Base-by-base conservation (phyloP, 2,329 filamentous ascomycete genomes). In the Pochonia chlamydosporia region DNA sequence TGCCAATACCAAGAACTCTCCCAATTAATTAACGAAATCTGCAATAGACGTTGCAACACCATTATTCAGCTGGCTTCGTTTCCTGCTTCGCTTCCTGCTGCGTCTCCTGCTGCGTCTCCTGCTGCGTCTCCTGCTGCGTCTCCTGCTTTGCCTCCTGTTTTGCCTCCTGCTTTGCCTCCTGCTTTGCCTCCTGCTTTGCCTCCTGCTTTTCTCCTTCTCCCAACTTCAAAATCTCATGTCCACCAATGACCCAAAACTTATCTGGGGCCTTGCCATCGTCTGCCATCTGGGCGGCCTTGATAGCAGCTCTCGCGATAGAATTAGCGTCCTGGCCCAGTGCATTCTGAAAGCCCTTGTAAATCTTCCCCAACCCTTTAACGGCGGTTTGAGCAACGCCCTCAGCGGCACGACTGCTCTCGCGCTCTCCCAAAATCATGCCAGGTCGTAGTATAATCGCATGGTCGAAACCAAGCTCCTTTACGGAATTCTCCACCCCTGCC, bases 401-500 rank as follows among this genome's bases (percentile, higher is more conserved):
- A 6, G 71, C 65, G 0, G 74, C 63, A 44, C 86, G 75, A 44
- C 72, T 71, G 49, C 83, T 74, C 57, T 85, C 76, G 47, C 91
- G 75, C 14, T 78, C 63, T 3, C 91, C 91, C 2, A 90, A 64
- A 56, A 96, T 87, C 51, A 90, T 53, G 0, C 87, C 91, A 0
- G 91, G 91, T 39, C 82, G 66, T 20, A 85, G 42, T 46, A 96
- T 84, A 47, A 96, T 78, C 4, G 83, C 84, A 54, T 87, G 81
- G 43, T 91, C 86, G 60, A 96, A 96, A 4, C 72, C 84, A 4
- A 92, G 68, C 36, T 69, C 78, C 62, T 80, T 79, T 50, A 96
- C 77, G 14, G 81, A 73, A 28, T 95, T 85, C 64, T 97, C 92
- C 35, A 96, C 81, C 57, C 93, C 87, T 21, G 81, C 82, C 74